Conservation (phyloP, 352 stramenopile genomes). For the Peronospora farinosa region DNA sequence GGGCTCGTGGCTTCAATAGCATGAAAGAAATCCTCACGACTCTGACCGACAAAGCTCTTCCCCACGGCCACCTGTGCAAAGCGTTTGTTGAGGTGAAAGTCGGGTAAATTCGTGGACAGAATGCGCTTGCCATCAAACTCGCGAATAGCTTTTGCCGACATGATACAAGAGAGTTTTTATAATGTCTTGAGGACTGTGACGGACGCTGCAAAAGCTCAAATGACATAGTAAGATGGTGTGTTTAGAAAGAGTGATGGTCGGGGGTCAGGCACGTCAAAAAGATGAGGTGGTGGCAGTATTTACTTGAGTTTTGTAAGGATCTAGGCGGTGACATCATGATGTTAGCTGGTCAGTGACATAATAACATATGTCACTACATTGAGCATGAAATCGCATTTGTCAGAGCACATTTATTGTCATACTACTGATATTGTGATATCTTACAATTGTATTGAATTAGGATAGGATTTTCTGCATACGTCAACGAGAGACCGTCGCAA, state of each 20-base stretch:
- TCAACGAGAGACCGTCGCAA: not conserved
- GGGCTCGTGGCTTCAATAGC: conserved; percentile 65
- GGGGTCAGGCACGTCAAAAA: conserved; percentile 14
- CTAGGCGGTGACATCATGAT: conserved; percentile 34
- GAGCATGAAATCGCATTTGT: not conserved
- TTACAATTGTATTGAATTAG: not conserved
- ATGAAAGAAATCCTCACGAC: conserved; percentile 56
- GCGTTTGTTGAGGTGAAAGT: conserved; percentile 65
- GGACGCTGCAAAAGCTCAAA: conserved; percentile 42
- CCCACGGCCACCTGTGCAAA: conserved; percentile 66
- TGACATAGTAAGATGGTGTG: conserved; percentile 5
- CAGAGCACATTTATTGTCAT: not conserved
- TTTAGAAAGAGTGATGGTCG: conserved; percentile 15
- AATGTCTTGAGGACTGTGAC: conserved; percentile 13
- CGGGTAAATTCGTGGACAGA: conserved; percentile 71
- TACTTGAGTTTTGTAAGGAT: conserved; percentile 20
- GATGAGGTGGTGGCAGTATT: conserved; percentile 1
- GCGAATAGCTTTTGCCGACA: conserved; percentile 93
- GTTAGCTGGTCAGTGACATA: conserved; percentile 8
- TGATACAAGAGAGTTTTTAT: conserved; percentile 28
- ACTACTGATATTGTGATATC: conserved; percentile 4
- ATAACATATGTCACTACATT: conserved; percentile 1
- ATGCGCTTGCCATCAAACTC: conserved; percentile 96
- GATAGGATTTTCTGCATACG: not conserved
- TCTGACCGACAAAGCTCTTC: conserved; percentile 33